Percentiles rank a stretch among this genome's conserved stretches.
Conservation (phyloP, 108 stramenopile species). For the Skeletonema marinoi region DNA sequence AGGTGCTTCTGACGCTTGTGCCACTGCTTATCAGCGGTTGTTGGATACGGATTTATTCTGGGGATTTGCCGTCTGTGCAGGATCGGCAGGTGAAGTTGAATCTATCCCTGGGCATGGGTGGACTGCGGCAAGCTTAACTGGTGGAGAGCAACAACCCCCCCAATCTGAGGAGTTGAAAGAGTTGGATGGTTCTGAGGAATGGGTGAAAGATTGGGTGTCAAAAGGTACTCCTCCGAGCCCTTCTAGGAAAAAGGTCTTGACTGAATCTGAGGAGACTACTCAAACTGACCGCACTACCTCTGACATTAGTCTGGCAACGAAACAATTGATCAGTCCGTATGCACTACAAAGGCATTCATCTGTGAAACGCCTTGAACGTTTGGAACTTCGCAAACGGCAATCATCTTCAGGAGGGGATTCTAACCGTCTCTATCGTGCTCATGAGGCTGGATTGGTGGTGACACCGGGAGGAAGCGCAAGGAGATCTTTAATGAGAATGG, state of each 20-base stretch:
- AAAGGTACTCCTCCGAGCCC: constrained; percentile 2
- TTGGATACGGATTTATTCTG: constrained; percentile 38
- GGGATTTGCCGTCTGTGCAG: constrained; percentile 13
- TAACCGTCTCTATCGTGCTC: constrained; percentile 40
- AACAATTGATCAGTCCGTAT: constrained; percentile 6
- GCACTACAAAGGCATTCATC: constrained; percentile 20
- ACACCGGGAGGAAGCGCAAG: constrained; percentile 30
- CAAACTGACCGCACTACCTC: neutral
- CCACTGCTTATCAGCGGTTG: constrained; percentile 11
- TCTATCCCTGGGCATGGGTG: constrained; percentile 13
- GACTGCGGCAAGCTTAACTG: constrained; percentile 1
- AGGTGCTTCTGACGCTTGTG: constrained; percentile 23
- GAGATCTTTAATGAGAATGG: constrained; percentile 31
- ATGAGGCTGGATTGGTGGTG: constrained; percentile 49
- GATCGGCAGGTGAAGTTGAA: constrained; percentile 15
- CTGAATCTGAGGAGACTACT: neutral
- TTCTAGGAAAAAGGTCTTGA: neutral
- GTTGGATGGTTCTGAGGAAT: constrained; percentile 5
- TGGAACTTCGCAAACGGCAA: constrained; percentile 29
- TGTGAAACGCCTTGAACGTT: constrained; percentile 25
- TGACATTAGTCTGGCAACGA: neutral
- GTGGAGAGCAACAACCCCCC: neutral
- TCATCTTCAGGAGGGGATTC: constrained; percentile 19
- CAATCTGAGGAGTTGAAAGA: neutral
- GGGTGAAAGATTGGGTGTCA: constrained; percentile 23